Evolutionary conservation across 2,329 filamentous ascomycete species (phyloP), one percentile per base, ranked within the genome.

Genomic region (Xylariaceae sp.): DNA sequence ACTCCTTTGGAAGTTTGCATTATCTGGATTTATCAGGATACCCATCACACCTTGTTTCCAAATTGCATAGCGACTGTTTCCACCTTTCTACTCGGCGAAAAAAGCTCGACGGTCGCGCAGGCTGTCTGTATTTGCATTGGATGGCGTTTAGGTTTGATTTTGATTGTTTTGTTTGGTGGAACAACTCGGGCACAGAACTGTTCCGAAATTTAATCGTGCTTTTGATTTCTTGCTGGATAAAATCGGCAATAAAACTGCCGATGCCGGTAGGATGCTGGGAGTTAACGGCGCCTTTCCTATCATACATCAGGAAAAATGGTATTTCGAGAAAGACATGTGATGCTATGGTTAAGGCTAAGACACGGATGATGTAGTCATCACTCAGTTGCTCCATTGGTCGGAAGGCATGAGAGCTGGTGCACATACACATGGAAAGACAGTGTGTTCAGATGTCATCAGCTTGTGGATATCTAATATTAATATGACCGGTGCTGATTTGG

Each of bases 11-110:
- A 64, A 61, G 53, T 59, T 61, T 64, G 63, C 64, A 67, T 64
- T 63, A 62, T 65, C 68, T 61, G 68, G 62, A 64, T 67, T 65
- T 61, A 64, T 58, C 57, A 67, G 53, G 67, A 72, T 70, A 69
- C 65, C 67, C 64, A 47, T 45, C 55, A 58, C 68, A 65, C 74
- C 70, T 70, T 75, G 50, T 75, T 73, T 60, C 75, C 74, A 75
- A 75, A 77, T 72, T 80, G 78, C 79, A 82, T 81, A 80, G 79
- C 79, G 78, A 77, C 76, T 78, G 74, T 76, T 75, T 75, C 67
- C 59, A 65, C 50, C 53, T 60, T 62, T 68, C 64, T 51, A 59
- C 63, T 50, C 51, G 64, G 63, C 60, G 60, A 57, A 53, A 57
- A 60, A 67, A 67, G 65, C 58, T 44, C 56, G 61, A 55, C 62